Evolutionary conservation across 768 basidiomycete genomes (phyloP).

Genomic region (Xerocomellus intermedius): DNA sequence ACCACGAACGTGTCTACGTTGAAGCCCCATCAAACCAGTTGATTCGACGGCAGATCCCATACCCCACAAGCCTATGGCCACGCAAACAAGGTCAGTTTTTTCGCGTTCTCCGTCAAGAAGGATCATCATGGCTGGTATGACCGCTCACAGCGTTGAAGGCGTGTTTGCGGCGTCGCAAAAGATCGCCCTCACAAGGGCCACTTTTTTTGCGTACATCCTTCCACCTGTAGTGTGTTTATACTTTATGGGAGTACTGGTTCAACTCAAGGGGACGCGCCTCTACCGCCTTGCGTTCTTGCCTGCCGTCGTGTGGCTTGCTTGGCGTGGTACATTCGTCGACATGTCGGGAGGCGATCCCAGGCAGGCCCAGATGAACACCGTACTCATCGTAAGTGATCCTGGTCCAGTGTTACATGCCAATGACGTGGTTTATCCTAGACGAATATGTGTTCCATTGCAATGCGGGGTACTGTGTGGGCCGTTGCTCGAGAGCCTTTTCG

Average conservation of each 20-base stretch:
- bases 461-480: slow-evolving; percentile 21
- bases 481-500: slow-evolving; percentile 10
- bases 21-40: neutral
- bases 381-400: slow-evolving; percentile 17
- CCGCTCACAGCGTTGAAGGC: neutral
- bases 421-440: slow-evolving; percentile 6
- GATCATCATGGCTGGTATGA: neutral
- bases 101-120: neutral
- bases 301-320: slow-evolving; percentile 42
- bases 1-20: neutral
- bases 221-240: slow-evolving; percentile 47
- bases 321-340: slow-evolving; percentile 35
- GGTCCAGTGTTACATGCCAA: neutral
- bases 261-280: slow-evolving; percentile 38
- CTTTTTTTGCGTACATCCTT: slow-evolving; percentile 37
- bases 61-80: neutral
- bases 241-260: slow-evolving; percentile 50
- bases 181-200: slow-evolving; percentile 7
- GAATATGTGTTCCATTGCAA: slow-evolving; percentile 11
- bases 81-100: slow-evolving; percentile 2
- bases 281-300: slow-evolving; percentile 51
- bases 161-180: slow-evolving; percentile 8
- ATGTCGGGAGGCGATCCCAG: slow-evolving; percentile 20
- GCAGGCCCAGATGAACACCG: slow-evolving; percentile 9
- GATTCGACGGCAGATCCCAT: neutral